Evolutionary conservation across 768 basidiomycete genomes (phyloP).

Genomic region (Termitomyces sp.): DNA sequence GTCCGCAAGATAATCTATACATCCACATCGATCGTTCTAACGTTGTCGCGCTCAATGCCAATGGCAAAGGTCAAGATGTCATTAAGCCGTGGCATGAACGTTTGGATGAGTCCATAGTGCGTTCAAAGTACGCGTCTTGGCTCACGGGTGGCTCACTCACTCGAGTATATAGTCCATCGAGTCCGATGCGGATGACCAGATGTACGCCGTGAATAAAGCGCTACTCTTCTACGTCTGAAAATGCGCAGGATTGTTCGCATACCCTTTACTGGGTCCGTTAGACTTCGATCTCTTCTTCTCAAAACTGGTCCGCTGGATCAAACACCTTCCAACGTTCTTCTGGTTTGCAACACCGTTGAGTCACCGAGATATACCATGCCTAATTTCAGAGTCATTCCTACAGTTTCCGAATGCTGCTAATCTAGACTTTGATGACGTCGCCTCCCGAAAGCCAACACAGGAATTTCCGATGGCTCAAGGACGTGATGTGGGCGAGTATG

Average conservation of each 20-base stretch:
- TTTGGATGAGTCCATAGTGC: conserved; percentile 65
- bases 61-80: conserved; percentile 45
- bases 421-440: conserved; percentile 78
- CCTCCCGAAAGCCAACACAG: conserved; percentile 61
- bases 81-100: conserved; percentile 90
- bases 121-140: conserved; percentile 14
- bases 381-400: neutral
- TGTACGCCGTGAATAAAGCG: conserved; percentile 41
- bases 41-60: conserved; percentile 76
- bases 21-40: conserved; percentile 74
- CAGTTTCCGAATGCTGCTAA: conserved; percentile 78
- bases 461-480: conserved; percentile 68
- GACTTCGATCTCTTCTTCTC: conserved; percentile 75
- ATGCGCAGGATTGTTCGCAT: conserved; percentile 68
- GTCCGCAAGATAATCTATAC: conserved; percentile 71
- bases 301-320: conserved; percentile 81
- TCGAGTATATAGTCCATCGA: conserved; percentile 58
- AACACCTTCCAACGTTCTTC: conserved; percentile 66
- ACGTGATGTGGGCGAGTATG: conserved; percentile 81
- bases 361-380: neutral
- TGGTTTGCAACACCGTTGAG: conserved; percentile 48
- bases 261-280: conserved; percentile 87
- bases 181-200: conserved; percentile 88
- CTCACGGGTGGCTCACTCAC: conserved; percentile 2
- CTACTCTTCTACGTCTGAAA: conserved; percentile 1